Conservation (phyloP, 1,284 basidiomycete species). For the Leccinum idahoense region DNA sequence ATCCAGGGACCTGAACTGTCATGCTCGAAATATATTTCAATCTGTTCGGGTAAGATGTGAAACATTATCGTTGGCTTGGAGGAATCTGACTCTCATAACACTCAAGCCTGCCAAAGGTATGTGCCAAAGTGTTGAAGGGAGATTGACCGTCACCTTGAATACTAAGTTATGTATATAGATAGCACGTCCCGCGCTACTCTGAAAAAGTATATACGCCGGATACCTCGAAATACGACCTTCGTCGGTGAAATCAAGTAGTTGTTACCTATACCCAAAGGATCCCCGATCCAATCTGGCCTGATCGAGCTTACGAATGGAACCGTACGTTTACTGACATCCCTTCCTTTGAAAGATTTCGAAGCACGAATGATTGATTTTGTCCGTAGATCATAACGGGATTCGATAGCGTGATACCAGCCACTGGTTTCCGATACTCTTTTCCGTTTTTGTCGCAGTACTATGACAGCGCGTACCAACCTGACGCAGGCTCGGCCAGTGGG, state of each 20-base stretch:
- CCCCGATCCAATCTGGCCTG: conserved; percentile 9
- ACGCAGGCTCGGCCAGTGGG: neutral
- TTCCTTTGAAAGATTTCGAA: neutral
- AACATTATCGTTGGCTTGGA: neutral
- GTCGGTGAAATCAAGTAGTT: conserved; percentile 16
- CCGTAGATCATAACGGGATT: conserved; percentile 12
- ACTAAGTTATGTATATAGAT: conserved; percentile 1
- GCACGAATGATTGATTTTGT: neutral
- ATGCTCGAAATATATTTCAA: conserved; percentile 7
- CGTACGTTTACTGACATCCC: neutral
- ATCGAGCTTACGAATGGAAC: conserved; percentile 15
- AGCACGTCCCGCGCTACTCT: neutral
- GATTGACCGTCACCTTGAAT: neutral
- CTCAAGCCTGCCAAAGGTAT: conserved; percentile 8
- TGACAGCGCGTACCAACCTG: conserved; percentile 6
- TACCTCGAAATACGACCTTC: conserved; percentile 13
- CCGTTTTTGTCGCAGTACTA: conserved; percentile 17
- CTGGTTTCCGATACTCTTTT: conserved; percentile 11
- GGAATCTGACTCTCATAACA: neutral
- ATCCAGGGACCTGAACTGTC: conserved; percentile 14
- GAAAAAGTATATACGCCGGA: neutral
- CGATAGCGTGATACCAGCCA: conserved; percentile 9
- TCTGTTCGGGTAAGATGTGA: conserved; percentile 12
- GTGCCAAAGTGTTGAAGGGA: neutral
- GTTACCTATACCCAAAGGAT: conserved; percentile 5